Conservation (phyloP, 139 green algal genomes). For the Micractinium conductrix region DNA sequence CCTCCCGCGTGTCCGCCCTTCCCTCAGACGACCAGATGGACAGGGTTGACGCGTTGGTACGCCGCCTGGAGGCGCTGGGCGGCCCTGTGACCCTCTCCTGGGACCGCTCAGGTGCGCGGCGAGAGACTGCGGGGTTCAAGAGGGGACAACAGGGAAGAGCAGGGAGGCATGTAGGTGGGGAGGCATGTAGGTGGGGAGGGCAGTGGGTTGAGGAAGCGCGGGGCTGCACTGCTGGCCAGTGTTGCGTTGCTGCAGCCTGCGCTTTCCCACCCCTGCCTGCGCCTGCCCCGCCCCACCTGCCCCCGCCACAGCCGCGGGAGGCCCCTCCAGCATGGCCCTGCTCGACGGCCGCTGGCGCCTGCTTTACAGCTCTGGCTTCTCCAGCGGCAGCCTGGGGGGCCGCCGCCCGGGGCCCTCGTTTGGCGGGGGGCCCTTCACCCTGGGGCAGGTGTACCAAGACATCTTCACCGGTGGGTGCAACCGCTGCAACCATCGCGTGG, state of each 20-base stretch:
- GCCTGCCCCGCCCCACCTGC: neutral
- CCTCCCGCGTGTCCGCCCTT: no score
- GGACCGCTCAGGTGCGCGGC: conserved; percentile 17
- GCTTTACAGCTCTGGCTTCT: conserved; percentile 59
- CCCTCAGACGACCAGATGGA: conserved; percentile 41
- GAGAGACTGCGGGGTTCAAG: neutral
- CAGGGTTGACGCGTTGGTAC: conserved; percentile 38
- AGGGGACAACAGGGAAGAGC: no score
- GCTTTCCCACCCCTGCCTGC: neutral
- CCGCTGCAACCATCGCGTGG: no score
- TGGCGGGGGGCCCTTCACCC: conserved; percentile 46
- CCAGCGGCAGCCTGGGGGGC: conserved; percentile 61
- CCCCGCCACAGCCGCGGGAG: neutral
- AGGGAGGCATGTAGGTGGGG: neutral
- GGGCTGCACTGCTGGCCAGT: neutral
- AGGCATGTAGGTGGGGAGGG: neutral
- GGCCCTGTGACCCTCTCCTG: conserved; percentile 37
- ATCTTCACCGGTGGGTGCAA: conserved; percentile 24
- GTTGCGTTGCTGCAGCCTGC: neutral
- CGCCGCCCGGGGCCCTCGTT: conserved; percentile 58
- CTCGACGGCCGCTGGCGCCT: conserved; percentile 61
- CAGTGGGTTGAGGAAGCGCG: neutral
- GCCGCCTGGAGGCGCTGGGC: conserved; percentile 34
- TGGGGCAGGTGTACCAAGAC: conserved; percentile 64
- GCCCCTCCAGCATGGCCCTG: conserved; percentile 41